Conservation (phyloP, 23 red algal genomes). For the Pyropia haitanensis region DNA sequence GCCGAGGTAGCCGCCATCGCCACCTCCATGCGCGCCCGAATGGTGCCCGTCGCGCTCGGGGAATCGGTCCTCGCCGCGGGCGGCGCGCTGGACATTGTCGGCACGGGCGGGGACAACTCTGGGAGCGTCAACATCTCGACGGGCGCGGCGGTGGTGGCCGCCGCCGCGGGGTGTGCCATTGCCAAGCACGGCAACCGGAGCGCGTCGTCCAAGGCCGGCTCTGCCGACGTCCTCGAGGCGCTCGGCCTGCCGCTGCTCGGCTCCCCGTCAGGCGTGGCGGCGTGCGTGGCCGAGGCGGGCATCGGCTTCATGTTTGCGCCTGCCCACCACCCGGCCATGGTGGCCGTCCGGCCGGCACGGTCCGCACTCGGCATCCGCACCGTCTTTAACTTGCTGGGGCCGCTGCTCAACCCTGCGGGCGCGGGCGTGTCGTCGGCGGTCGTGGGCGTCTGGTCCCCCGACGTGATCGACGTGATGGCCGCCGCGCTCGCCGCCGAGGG, state of each 20-base stretch:
- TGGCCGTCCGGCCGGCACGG: slow-evolving; percentile 47
- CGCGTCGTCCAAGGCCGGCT: slow-evolving; percentile 65
- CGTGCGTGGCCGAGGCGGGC: slow-evolving; percentile 66
- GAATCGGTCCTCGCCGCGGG: slow-evolving; percentile 8
- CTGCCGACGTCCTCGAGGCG: slow-evolving; percentile 64
- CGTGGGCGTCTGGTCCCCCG: slow-evolving; percentile 59
- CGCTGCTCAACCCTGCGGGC: slow-evolving; percentile 74
- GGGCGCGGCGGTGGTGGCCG: slow-evolving; percentile 69
- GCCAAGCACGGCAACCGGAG: slow-evolving; percentile 94
- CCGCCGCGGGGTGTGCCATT: slow-evolving; percentile 73
- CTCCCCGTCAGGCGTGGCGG: slow-evolving; percentile 34
- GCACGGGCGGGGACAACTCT: slow-evolving; percentile 88
- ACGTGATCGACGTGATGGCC: slow-evolving; percentile 65
- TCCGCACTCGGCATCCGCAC: slow-evolving; percentile 66
- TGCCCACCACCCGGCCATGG: slow-evolving; percentile 73
- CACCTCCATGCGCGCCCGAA: slow-evolving; percentile 30
- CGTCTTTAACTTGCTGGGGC: slow-evolving; percentile 83
- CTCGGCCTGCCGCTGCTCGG: slow-evolving; percentile 49
- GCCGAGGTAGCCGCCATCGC: slow-evolving; percentile 72
- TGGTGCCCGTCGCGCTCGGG: slow-evolving; percentile 27
- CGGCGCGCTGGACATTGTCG: slow-evolving; percentile 66
- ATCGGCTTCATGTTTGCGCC: slow-evolving; percentile 97
- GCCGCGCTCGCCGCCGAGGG: slow-evolving; percentile 51
- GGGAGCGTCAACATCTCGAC: slow-evolving; percentile 94
- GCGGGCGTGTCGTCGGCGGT: slow-evolving; percentile 30